Evolutionary conservation across 495 filamentous ascomycete species (phyloP).

Genomic region (Aspergillus cavernicola): DNA sequence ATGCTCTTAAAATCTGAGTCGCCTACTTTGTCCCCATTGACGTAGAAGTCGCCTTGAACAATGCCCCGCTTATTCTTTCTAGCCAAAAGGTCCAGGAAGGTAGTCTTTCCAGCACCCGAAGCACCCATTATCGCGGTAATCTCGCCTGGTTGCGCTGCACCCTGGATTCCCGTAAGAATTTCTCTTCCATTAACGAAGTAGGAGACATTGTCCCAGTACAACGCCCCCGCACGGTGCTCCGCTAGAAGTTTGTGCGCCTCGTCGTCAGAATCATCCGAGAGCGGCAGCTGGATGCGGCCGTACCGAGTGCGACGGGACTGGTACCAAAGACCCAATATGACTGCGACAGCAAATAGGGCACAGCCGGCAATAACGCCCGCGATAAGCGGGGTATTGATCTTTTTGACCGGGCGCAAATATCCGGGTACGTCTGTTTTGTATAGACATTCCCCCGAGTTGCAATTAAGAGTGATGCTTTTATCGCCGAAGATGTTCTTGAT

Average conservation of each 20-base stretch:
- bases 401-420: constrained; percentile 81
- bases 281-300: constrained; percentile 67
- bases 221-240: constrained; percentile 83
- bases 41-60: constrained; percentile 78
- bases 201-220: constrained; percentile 84
- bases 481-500: constrained; percentile 89
- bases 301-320: constrained; percentile 67
- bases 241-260: constrained; percentile 79
- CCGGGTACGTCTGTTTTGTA: constrained; percentile 90
- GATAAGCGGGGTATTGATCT: constrained; percentile 96
- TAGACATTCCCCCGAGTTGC: constrained; percentile 85
- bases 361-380: constrained; percentile 88
- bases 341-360: constrained; percentile 79
- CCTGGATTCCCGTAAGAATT: constrained; percentile 76
- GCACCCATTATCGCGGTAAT: constrained; percentile 98
- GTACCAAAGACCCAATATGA: constrained; percentile 84
- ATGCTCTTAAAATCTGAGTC: constrained; percentile 87
- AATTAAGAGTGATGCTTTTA: constrained; percentile 76
- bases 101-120: constrained; percentile 95
- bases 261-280: constrained; percentile 86
- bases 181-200: constrained; percentile 84
- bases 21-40: constrained; percentile 86
- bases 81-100: constrained; percentile 93
- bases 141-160: constrained; percentile 83
- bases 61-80: constrained; percentile 93